Conservation (phyloP, 176 grass and related monocot genomes). For the Triticum urartu region DNA sequence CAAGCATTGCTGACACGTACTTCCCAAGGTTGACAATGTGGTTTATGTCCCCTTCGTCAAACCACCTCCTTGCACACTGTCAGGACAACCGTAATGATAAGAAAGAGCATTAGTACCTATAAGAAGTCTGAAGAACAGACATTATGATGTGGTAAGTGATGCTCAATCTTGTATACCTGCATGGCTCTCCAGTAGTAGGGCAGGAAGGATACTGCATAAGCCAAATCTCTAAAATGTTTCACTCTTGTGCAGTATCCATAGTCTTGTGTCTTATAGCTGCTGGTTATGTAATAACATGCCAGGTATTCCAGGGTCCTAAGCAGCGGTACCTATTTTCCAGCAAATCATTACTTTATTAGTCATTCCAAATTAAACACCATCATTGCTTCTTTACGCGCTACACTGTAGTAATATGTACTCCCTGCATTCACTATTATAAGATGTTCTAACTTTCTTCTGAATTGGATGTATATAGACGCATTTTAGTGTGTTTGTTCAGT, state of each 20-base stretch:
- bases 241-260: conserved; percentile 94
- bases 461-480: too few species aligned
- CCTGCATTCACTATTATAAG: not conserved
- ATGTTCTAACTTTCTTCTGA: not conserved
- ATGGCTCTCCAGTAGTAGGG: conserved; percentile 99
- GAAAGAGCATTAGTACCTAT: conserved; percentile 6
- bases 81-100: conserved; percentile 15
- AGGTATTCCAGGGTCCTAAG: conserved; percentile 91
- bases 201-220: conserved; percentile 94
- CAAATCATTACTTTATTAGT: conserved; percentile 31
- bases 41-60: conserved; percentile 88
- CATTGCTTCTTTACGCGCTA: conserved; percentile 6
- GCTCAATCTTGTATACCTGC: conserved; percentile 57
- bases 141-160: not conserved
- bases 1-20: conserved; percentile 95
- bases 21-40: conserved; percentile 94
- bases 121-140: conserved; percentile 13
- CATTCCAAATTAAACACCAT: conserved; percentile 21
- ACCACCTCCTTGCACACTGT: conserved; percentile 98
- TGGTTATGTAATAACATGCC: conserved; percentile 93
- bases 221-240: conserved; percentile 86
- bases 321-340: conserved; percentile 73
- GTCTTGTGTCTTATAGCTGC: conserved; percentile 93
- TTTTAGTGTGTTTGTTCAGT: too few species aligned
- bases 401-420: not conserved